These are phyloP conservation scores for Halophytophthora batemanensis DNA, from an alignment of 352 stramenopile genomes.

Conservation along the genomic window DNA sequence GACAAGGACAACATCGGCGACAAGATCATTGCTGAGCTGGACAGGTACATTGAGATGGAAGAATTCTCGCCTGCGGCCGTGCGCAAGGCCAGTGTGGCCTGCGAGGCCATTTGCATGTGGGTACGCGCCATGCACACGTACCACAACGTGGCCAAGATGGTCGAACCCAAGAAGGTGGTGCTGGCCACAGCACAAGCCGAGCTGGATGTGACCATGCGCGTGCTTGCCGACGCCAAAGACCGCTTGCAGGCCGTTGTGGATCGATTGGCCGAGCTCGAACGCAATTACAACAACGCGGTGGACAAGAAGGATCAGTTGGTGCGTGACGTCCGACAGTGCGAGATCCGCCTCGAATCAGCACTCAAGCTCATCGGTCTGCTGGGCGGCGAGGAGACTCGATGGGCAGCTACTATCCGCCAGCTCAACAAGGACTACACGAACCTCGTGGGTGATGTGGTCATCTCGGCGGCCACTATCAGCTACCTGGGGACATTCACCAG, in stretches of 20 bases:
- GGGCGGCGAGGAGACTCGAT: constrained; percentile 88
- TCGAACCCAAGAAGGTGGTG: constrained; percentile 91
- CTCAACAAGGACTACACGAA: constrained; percentile 83
- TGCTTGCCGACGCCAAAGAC: constrained; percentile 84
- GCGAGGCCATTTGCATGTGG: constrained; percentile 94
- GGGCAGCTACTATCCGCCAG: constrained; percentile 83
- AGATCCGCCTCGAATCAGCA: constrained; percentile 87
- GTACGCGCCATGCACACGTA: constrained; percentile 93
- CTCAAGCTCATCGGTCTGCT: constrained; percentile 90
- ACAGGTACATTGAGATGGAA: constrained; percentile 90
- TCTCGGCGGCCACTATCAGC: constrained; percentile 90
- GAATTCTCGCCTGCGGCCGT: constrained; percentile 89
- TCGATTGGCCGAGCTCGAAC: constrained; percentile 87
- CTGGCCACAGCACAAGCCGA: constrained; percentile 80
- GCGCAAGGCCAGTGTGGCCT: constrained; percentile 89
- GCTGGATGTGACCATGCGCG: constrained; percentile 84
- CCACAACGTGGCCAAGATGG: constrained; percentile 88
- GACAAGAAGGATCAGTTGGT: constrained; percentile 86
- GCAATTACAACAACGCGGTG: constrained; percentile 85
- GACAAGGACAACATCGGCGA: constrained; percentile 89
- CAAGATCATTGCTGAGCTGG: constrained; percentile 85
- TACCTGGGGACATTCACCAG: constrained; percentile 93
- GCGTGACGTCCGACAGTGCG: constrained; percentile 74
- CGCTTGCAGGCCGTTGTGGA: constrained; percentile 82
- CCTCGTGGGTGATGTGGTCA: constrained; percentile 89